Conservation (phyloP, 2,329 filamentous ascomycete species). For the Ophiostoma perfectum region DNA sequence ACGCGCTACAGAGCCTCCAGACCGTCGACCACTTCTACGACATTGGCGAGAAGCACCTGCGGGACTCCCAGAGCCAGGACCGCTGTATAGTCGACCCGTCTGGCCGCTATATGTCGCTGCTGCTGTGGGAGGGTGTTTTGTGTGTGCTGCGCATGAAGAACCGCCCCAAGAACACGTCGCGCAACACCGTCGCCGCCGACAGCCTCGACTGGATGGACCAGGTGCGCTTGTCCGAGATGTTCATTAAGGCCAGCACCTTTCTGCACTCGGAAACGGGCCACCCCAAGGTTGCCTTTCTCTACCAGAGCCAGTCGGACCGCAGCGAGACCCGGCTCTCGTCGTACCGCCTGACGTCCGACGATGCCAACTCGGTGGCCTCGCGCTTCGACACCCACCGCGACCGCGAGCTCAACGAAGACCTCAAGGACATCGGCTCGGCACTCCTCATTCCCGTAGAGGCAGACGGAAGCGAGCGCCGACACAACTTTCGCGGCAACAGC, state of each 20-base stretch:
- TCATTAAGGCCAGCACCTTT: slow-evolving; percentile 54
- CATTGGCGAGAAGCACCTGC: slow-evolving; percentile 54
- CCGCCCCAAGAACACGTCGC: slow-evolving; percentile 35
- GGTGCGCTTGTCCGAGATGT: slow-evolving; percentile 54
- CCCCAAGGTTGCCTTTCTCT: slow-evolving; percentile 54
- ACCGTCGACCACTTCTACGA: slow-evolving; percentile 50
- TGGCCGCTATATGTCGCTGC: slow-evolving; percentile 53
- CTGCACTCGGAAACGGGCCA: slow-evolving; percentile 54
- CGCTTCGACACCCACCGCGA: slow-evolving; percentile 52
- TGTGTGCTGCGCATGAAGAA: slow-evolving; percentile 49
- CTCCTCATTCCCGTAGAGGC: slow-evolving; percentile 59
- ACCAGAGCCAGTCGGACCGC: slow-evolving; percentile 48
- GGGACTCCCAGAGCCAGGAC: slow-evolving; percentile 77
- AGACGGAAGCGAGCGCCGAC: slow-evolving; percentile 52
- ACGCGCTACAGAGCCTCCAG: slow-evolving; percentile 45
- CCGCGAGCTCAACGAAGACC: slow-evolving; percentile 49
- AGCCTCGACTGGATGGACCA: slow-evolving; percentile 48
- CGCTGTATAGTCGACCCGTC: slow-evolving; percentile 79
- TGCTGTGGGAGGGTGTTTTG: slow-evolving; percentile 56
- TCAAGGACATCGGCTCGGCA: slow-evolving; percentile 51
- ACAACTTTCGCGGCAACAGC: slow-evolving; percentile 50
- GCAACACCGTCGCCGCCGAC: slow-evolving; percentile 29
- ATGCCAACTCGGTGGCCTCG: slow-evolving; percentile 50
- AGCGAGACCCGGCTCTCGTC: slow-evolving; percentile 52
- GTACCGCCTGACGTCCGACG: slow-evolving; percentile 55